Evolutionary conservation across 176 grass and related monocot genomes (phyloP).

Genomic region (Panicum miliaceum): DNA sequence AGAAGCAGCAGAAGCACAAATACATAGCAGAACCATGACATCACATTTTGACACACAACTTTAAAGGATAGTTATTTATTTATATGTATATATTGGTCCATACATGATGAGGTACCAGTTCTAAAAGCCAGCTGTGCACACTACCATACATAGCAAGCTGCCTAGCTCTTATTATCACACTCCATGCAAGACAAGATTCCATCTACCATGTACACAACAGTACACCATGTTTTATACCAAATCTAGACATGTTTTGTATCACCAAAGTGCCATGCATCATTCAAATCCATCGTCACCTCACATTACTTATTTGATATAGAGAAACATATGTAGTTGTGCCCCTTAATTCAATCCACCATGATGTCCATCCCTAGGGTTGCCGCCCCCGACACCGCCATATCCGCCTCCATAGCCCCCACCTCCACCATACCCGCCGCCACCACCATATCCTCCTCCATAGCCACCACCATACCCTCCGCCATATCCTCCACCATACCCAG

Average conservation of each 20-base stretch:
- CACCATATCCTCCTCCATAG: neutral
- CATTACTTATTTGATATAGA: neutral
- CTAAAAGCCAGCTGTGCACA: neutral
- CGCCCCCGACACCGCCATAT: neutral
- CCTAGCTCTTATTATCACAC: neutral
- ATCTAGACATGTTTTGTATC: neutral
- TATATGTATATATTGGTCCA: neutral
- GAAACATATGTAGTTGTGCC: neutral
- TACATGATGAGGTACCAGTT: neutral
- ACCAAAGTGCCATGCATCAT: neutral
- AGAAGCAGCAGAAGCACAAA: too few species aligned
- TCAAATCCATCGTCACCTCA: neutral
- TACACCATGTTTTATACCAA: neutral
- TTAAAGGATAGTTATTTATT: neutral
- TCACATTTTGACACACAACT: too few species aligned
- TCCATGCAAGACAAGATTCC: neutral
- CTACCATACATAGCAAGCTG: neutral
- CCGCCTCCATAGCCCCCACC: conserved; percentile 3
- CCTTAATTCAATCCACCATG: conserved; percentile 4
- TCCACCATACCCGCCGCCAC: neutral
- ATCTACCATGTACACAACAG: neutral
- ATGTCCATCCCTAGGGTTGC: neutral
- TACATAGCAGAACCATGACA: too few species aligned
- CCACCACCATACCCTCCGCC: neutral
- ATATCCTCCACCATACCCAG: neutral